phyloP scores from a whole-genome alignment of 768 basidiomycete species.

The Kwoniella shandongensis region DNA sequence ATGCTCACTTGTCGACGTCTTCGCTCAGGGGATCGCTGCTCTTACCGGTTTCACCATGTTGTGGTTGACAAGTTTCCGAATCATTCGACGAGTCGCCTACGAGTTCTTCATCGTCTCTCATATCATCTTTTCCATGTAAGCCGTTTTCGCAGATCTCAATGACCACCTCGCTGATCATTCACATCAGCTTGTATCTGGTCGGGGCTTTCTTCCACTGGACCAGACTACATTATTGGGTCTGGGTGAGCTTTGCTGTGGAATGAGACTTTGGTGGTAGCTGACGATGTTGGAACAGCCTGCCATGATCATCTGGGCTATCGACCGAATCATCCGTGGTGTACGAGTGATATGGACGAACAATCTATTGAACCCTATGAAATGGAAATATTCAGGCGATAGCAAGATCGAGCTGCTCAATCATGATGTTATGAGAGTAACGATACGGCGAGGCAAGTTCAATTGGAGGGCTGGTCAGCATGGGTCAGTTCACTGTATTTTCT shows the following conservation, averaged over 20 bases:
- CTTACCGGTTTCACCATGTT: slow-evolving; percentile 36
- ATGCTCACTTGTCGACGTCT: neutral
- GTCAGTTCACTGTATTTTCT: slow-evolving; percentile 13
- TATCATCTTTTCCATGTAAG: slow-evolving; percentile 47
- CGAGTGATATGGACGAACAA: slow-evolving; percentile 45
- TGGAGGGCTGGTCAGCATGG: slow-evolving; percentile 39
- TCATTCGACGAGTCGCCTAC: slow-evolving; percentile 44
- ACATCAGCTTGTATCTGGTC: slow-evolving; percentile 35
- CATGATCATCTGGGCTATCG: slow-evolving; percentile 47
- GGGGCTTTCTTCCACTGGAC: slow-evolving; percentile 42
- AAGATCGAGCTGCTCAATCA: slow-evolving; percentile 30
- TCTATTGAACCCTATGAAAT: slow-evolving; percentile 20
- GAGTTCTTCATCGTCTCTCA: slow-evolving; percentile 53
- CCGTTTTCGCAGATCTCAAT: neutral
- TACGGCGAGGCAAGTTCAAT: slow-evolving; percentile 18
- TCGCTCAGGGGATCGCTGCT: slow-evolving; percentile 33
- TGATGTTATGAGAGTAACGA: slow-evolving; percentile 34
- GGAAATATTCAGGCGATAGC: slow-evolving; percentile 16
- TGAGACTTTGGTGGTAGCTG: no score
- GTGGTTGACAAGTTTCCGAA: slow-evolving; percentile 36
- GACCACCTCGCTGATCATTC: neutral
- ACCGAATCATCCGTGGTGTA: slow-evolving; percentile 41
- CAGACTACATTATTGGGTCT: slow-evolving; percentile 32
- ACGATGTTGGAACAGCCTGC: no score
- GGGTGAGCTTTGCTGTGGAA: slow-evolving; percentile 33